Evolutionary conservation across 2,329 filamentous ascomycete genomes (phyloP).

Genomic region (Trichophyton equinum): DNA sequence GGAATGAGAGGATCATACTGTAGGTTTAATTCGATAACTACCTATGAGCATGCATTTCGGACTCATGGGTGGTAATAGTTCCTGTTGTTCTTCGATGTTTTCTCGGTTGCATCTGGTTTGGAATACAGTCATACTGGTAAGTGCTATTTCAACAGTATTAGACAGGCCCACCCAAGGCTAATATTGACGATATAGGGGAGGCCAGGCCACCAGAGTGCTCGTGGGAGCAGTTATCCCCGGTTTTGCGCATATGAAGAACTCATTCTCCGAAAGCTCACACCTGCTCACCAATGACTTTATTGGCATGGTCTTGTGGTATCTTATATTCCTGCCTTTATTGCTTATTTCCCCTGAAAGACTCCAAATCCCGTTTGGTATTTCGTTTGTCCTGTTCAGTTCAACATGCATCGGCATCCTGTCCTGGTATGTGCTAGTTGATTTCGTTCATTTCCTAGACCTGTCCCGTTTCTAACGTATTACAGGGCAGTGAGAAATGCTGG

Average conservation of each 20-base stretch:
- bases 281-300: slow-evolving; percentile 28
- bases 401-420: slow-evolving; percentile 3
- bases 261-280: slow-evolving; percentile 21
- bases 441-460: background rate
- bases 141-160: slow-evolving; percentile 18
- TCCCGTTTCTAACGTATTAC: background rate
- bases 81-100: slow-evolving; percentile 4
- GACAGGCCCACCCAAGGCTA: background rate
- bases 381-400: slow-evolving; percentile 6
- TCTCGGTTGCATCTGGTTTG: slow-evolving; percentile 22
- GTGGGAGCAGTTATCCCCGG: slow-evolving; percentile 10
- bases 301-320: slow-evolving; percentile 27
- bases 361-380: slow-evolving; percentile 7
- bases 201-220: slow-evolving; percentile 8
- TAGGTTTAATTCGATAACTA: background rate
- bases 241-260: slow-evolving; percentile 26
- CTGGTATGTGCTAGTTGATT: background rate
- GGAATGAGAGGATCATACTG: slow-evolving; percentile 31
- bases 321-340: slow-evolving; percentile 31
- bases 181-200: background rate
- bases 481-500: slow-evolving; percentile 4
- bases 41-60: background rate
- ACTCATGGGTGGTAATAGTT: slow-evolving; percentile 12
- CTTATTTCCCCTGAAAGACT: slow-evolving; percentile 30
- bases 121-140: slow-evolving; percentile 29